phyloP scores from a whole-genome alignment of 78 protist genomes.

The Planoprotostelium fungivorum region DNA sequence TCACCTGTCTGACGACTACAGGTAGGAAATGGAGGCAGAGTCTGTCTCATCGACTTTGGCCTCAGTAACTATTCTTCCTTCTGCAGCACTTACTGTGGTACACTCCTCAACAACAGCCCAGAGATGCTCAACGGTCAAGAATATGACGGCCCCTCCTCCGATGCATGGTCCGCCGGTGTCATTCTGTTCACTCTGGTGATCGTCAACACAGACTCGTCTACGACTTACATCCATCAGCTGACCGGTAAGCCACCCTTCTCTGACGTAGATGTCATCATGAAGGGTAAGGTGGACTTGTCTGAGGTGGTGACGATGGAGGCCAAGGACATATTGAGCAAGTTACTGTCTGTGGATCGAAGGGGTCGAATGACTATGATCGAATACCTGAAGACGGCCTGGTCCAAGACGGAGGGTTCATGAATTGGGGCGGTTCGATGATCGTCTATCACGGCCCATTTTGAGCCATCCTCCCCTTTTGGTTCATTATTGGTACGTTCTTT shows the following conservation, averaged over 20 bases:
- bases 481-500: too few relatives aligned
- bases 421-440: too few relatives aligned
- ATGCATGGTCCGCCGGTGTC: background rate
- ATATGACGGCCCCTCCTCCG: background rate
- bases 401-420: background rate
- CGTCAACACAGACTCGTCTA: too few relatives aligned
- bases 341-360: background rate
- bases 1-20: too few relatives aligned
- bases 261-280: background rate
- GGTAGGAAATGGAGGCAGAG: too few relatives aligned
- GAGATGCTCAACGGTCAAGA: background rate
- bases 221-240: too few relatives aligned
- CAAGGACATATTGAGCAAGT: background rate
- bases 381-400: background rate
- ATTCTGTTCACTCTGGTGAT: background rate
- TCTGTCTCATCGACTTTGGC: background rate
- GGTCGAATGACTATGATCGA: background rate
- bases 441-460: too few relatives aligned
- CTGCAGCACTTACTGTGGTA: background rate
- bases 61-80: background rate
- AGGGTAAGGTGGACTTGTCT: background rate
- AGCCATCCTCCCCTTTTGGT: too few relatives aligned
- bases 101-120: background rate
- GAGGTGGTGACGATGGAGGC: background rate
- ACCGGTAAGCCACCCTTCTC: background rate